Base-by-base conservation (phyloP, 176 grass and related monocot species). In the Eragrostis nindensis region DNA sequence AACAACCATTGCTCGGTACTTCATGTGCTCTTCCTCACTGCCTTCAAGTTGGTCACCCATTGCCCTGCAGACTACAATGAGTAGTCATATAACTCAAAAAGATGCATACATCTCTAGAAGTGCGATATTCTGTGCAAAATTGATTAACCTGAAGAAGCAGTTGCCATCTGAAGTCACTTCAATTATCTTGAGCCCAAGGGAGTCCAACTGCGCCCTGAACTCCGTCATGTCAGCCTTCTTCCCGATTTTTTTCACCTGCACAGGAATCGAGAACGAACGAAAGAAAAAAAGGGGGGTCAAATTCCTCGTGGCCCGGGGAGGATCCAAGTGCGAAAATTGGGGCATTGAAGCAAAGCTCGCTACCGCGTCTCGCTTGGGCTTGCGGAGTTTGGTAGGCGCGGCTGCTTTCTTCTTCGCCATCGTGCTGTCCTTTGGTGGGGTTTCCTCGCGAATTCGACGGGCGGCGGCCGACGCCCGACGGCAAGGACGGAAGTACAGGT, bases 1-100 rank as follows among this genome's bases (percentile, higher is more conserved):
- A 63, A 94, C 92, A 64, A 92, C 88, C 95, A 98, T 94, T n/a
- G 57, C 64, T 68, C 95, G 83, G 75, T 94, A 98, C 78, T 92
- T 94, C 53, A 88, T 86, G 66, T 98, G 89, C 64, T 92, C 86
- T 59, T 94, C 90, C 84, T 98, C 90, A 29, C 83, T 85, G 76
- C 92, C 95, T 47, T 98, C 90, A 17, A 98, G 95, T 74, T 98
- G 95, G 87, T 98, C 95, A 55, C 87, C 95, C 83, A 98, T 83
- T 60, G 90, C 90, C 86, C 95, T 98, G 89, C 67, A 92, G 74
- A 87, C 77, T 89, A 82, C 70, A 66, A 76, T 83, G 87, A 88
- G 86, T 69, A 90, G 36, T 55, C 74, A 81, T 77, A 68, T 77
- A 88, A 86, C 82, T 66, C 73, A 81, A 63, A 27, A 86, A 53